Conservation (phyloP, 441 rosid species). For the Geranium incanum region DNA sequence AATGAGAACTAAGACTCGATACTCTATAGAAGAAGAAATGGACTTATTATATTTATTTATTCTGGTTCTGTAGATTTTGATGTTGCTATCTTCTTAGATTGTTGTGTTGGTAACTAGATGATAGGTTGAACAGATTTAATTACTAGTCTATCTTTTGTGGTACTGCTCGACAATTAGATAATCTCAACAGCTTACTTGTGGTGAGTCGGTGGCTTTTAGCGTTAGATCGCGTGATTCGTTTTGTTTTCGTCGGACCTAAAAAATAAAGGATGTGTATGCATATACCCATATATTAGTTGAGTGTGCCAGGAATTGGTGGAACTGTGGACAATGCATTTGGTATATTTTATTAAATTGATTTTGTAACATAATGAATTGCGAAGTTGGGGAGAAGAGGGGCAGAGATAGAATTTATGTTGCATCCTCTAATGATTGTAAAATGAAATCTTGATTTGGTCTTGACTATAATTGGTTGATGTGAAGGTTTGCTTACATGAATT, state of each 20-base stretch:
- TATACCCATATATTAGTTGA: too few species aligned
- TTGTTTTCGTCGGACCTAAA: too few species aligned
- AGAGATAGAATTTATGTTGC: not conserved
- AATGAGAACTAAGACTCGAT: conserved; percentile 21
- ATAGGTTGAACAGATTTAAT: not conserved
- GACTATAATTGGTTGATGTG: conserved; percentile 9
- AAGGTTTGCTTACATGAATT: not conserved
- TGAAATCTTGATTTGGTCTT: not conserved
- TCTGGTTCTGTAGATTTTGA: not conserved
- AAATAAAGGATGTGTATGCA: too few species aligned
- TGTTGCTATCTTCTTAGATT: not conserved
- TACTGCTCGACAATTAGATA: not conserved
- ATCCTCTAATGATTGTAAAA: not conserved
- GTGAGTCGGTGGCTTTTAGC: not conserved
- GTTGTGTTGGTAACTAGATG: not conserved
- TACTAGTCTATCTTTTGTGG: not conserved
- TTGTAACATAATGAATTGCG: not conserved
- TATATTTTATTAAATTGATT: not conserved
- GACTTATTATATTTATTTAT: too few species aligned
- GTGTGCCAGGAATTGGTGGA: too few species aligned
- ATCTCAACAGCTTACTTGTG: not conserved
- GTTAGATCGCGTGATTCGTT: not conserved
- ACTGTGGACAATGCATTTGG: not conserved
- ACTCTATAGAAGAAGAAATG: too few species aligned
- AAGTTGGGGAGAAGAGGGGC: not conserved